These are phyloP conservation scores for Mesotaenium endlicherianum DNA, from an alignment of 139 green algal genomes.

Conservation along the genomic window DNA sequence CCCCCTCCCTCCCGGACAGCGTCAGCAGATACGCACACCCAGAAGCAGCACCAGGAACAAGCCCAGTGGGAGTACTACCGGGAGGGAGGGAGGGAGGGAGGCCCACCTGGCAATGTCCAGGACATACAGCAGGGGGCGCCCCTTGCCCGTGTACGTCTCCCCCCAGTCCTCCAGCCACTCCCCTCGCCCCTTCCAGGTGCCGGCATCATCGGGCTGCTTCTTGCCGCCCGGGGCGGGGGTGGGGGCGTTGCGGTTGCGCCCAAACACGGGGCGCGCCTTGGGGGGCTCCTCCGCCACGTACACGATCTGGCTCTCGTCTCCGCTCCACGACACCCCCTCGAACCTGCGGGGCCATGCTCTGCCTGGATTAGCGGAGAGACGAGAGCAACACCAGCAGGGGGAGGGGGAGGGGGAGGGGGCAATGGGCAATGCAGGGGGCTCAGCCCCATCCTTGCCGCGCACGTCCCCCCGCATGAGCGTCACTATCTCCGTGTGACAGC, in stretches of 20 bases:
- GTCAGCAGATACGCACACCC: too few relatives aligned
- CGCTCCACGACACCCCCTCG: conserved; percentile 70
- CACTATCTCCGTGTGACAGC: too few relatives aligned
- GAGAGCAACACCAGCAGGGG: too few relatives aligned
- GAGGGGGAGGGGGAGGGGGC: too few relatives aligned
- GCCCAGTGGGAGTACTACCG: too few relatives aligned
- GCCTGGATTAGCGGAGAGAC: too few relatives aligned
- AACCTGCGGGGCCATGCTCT: too few relatives aligned
- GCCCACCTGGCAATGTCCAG: conserved; percentile 49
- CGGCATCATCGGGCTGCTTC: not conserved
- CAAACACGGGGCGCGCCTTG: conserved; percentile 20
- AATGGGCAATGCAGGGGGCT: too few relatives aligned
- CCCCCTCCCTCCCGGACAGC: too few relatives aligned
- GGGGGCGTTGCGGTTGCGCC: not conserved
- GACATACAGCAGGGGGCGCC: conserved; percentile 39
- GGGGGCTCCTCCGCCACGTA: conserved; percentile 79
- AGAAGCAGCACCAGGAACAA: too few relatives aligned
- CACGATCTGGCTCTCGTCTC: conserved; percentile 66
- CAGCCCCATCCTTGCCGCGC: not conserved
- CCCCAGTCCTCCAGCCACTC: conserved; percentile 81
- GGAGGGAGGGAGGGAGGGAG: too few relatives aligned
- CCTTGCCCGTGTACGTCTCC: conserved; percentile 74
- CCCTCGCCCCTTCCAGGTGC: conserved; percentile 70
- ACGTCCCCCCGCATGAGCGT: not conserved
- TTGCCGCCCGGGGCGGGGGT: not conserved